Base-by-base conservation (phyloP, 2,329 filamentous ascomycete species). In the Sarocladiaceae sp. region DNA sequence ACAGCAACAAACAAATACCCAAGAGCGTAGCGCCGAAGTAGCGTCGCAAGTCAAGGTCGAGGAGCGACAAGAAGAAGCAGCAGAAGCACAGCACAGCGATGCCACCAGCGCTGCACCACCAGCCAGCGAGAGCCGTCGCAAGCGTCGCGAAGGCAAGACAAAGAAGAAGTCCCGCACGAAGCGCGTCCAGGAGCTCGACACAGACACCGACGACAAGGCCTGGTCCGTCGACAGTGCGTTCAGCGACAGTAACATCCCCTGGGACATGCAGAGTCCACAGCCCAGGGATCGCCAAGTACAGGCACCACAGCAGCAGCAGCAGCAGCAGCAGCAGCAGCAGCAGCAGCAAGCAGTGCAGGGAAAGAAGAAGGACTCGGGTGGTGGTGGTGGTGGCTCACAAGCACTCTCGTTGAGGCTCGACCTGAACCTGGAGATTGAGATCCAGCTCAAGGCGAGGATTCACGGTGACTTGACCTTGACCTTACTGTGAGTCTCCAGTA, bases 361-460 rank as follows among this genome's bases (percentile, higher is more conserved):
- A n/a, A 39, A 15, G 34, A 13, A 7, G 26, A 29, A 7, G 7
- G 26, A 13, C 19, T 15, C 26, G 10, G 18, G 27, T n/a, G 43
- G 29, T 24, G 45, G 40, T 33, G 47, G 40, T 23, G 46, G 33
- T 16, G 37, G 37, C 18, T 45, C 43, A 26, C 18, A 16, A 21
- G 34, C 34, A 13, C 34, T 39, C 20, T 23, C 34, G 4, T 19
- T 39, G 34, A 6, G 34, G 34, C 34, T 39, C 9, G 34, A 39
- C 21, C 34, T 39, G 34, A 39, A 39, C 34, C 34, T 39, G n/a
- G 34, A 39, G 34, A 39, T 39, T 4, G 34, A 39, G 20, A 39
- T 39, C 26, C 4, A 23, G 34, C 34, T 39, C 34, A 39, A 39
- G 34, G 34, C 34, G 18, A 39, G 34, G 4, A 39, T 39, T 9